Conservation (phyloP, 176 grass and related monocot genomes). For the Phoenix roebelenii region DNA sequence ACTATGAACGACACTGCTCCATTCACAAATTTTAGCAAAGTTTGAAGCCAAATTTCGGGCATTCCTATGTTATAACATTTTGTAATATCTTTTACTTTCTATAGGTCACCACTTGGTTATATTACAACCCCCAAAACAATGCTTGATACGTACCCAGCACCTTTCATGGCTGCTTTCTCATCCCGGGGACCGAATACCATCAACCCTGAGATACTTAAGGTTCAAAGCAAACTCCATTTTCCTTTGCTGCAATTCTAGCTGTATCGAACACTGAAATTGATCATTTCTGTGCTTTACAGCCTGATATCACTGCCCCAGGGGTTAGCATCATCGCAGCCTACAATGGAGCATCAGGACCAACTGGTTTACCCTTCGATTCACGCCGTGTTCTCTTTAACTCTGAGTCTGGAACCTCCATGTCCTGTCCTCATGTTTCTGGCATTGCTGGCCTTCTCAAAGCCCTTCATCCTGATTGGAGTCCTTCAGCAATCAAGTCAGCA, state of each 20-base stretch:
- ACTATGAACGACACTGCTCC: too few species aligned
- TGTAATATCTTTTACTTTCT: background rate
- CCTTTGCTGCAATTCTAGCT: too few species aligned
- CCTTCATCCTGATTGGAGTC: slow-evolving; percentile 67
- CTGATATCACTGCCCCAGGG: slow-evolving; percentile 91
- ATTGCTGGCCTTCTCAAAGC: slow-evolving; percentile 70
- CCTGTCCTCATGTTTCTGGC: slow-evolving; percentile 80
- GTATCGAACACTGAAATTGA: background rate
- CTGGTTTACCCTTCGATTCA: slow-evolving; percentile 47
- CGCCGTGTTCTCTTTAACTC: slow-evolving; percentile 81
- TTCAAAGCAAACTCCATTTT: background rate
- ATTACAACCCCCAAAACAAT: slow-evolving; percentile 46
- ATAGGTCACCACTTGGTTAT: slow-evolving; percentile 35
- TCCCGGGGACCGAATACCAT: slow-evolving; percentile 66
- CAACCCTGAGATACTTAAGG: slow-evolving; percentile 91
- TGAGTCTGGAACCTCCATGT: slow-evolving; percentile 94
- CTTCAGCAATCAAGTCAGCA: slow-evolving; percentile 78
- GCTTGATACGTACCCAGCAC: slow-evolving; percentile 61
- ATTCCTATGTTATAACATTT: too few species aligned
- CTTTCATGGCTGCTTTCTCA: slow-evolving; percentile 90
- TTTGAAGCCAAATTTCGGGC: too few species aligned
- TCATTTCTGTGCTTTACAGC: slow-evolving; percentile 23
- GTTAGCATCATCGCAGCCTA: slow-evolving; percentile 77
- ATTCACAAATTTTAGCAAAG: too few species aligned
- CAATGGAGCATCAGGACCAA: slow-evolving; percentile 43